Percentiles rank a stretch among this genome's conserved stretches.
phyloP scores from a whole-genome alignment of 1,284 basidiomycete genomes.

The Trichosporon coremiiforme region DNA sequence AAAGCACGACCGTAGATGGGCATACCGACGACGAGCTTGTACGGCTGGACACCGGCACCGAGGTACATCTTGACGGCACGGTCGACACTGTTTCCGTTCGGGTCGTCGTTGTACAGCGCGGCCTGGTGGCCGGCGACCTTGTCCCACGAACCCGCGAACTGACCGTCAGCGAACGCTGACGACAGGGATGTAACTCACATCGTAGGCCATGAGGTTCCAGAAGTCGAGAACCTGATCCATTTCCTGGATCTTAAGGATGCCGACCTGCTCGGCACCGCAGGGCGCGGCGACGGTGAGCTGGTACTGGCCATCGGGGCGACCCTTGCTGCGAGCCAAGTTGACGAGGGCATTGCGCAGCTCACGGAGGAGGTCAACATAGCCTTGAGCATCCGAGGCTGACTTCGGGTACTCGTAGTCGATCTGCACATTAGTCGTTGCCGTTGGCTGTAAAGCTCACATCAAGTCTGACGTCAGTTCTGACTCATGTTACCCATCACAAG shows the following conservation, averaged over 20 bases:
- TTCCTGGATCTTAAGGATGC: constrained; percentile 66
- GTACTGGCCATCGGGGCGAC: constrained; percentile 51
- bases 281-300: constrained; percentile 72
- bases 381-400: constrained; percentile 56
- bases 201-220: constrained; percentile 80
- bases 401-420: constrained; percentile 61
- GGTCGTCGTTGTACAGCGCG: constrained; percentile 63
- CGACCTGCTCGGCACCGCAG: constrained; percentile 70
- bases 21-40: constrained; percentile 80
- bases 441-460: constrained; percentile 63
- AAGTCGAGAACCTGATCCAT: constrained; percentile 74
- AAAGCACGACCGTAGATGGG: constrained; percentile 85
- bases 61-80: constrained; percentile 69
- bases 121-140: constrained; percentile 76
- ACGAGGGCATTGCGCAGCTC: constrained; percentile 58
- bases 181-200: constrained; percentile 20
- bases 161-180: constrained; percentile 16
- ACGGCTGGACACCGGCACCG: constrained; percentile 66
- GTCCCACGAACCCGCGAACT: constrained; percentile 57
- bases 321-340: constrained; percentile 48
- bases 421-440: constrained; percentile 29
- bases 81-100: constrained; percentile 66
- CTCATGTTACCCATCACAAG: too few species aligned
- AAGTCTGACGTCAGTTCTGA: constrained; percentile 49
- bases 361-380: constrained; percentile 59